phyloP scores from a whole-genome alignment of 2,329 filamentous ascomycete species.

The Talaromyces sp. region DNA sequence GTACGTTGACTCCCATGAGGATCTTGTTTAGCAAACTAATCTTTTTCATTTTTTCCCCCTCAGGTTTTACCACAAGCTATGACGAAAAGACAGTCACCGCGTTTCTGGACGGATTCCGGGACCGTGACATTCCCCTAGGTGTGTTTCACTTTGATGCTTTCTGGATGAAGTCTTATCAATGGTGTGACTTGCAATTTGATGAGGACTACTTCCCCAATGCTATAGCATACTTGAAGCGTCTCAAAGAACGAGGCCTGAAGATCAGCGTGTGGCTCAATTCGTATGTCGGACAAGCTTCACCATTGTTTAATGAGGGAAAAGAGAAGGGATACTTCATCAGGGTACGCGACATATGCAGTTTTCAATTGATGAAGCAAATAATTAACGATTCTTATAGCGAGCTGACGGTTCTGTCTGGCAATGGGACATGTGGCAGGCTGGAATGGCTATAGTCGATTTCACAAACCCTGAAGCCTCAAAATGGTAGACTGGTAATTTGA shows the following conservation, averaged over 20 bases:
- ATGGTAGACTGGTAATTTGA: slow-evolving; percentile 63
- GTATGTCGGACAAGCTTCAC: slow-evolving; percentile 67
- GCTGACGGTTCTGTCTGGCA: slow-evolving; percentile 69
- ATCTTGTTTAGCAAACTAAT: not conserved
- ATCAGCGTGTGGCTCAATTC: slow-evolving; percentile 76
- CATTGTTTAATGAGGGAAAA: slow-evolving; percentile 60
- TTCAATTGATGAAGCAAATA: not conserved
- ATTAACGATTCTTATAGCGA: slow-evolving; percentile 36
- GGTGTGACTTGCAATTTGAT: slow-evolving; percentile 73
- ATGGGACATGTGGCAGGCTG: slow-evolving; percentile 74
- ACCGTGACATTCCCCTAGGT: slow-evolving; percentile 62
- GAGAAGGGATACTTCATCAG: slow-evolving; percentile 66
- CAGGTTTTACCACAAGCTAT: slow-evolving; percentile 65
- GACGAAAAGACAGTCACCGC: slow-evolving; percentile 63
- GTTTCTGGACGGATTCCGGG: slow-evolving; percentile 67
- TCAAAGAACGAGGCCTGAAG: slow-evolving; percentile 63
- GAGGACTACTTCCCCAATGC: slow-evolving; percentile 66
- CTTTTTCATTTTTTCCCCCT: too few relatives aligned
- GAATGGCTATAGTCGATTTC: slow-evolving; percentile 71
- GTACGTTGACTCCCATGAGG: slow-evolving; percentile 9
- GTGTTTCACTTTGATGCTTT: slow-evolving; percentile 77
- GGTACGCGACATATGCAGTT: slow-evolving; percentile 20
- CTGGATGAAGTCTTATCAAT: slow-evolving; percentile 72
- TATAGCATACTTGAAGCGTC: slow-evolving; percentile 58
- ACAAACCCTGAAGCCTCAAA: slow-evolving; percentile 65